These are phyloP conservation scores for Pythium vanterpoolii DNA, from an alignment of 352 stramenopile species.

Conservation along the genomic window DNA sequence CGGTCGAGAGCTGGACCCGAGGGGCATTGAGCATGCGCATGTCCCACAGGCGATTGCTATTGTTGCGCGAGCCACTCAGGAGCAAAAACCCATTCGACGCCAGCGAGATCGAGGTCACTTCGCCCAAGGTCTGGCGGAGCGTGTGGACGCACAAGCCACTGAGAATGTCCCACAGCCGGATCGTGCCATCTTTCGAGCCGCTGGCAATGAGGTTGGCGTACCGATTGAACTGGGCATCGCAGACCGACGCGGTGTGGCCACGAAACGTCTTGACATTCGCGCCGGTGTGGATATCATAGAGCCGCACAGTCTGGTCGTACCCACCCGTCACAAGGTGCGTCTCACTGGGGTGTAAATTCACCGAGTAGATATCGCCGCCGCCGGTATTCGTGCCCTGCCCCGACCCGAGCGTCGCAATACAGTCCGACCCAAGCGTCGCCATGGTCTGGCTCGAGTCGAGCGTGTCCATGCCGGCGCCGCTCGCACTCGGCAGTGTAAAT, in stretches of 20 bases:
- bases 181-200: constrained; percentile 83
- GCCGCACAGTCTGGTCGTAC: constrained; percentile 84
- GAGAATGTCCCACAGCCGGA: constrained; percentile 86
- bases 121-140: constrained; percentile 75
- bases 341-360: constrained; percentile 83
- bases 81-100: constrained; percentile 77
- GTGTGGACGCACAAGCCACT: constrained; percentile 86
- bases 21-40: constrained; percentile 82
- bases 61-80: constrained; percentile 82
- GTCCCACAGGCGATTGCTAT: constrained; percentile 88
- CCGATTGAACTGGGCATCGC: constrained; percentile 85
- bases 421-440: constrained; percentile 12
- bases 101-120: constrained; percentile 86
- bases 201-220: constrained; percentile 86
- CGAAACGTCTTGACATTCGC: constrained; percentile 74
- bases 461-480: neutral
- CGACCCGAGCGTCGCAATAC: constrained; percentile 18
- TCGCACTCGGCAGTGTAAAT: neutral
- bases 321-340: constrained; percentile 84
- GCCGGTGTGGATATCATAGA: constrained; percentile 81
- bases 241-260: constrained; percentile 77
- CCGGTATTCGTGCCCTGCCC: constrained; percentile 40
- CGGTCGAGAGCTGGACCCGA: constrained; percentile 49
- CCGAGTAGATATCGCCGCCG: constrained; percentile 76
- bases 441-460: constrained; percentile 7